Conservation (phyloP, 2,329 filamentous ascomycete species). For the Fusarium proliferatum region DNA sequence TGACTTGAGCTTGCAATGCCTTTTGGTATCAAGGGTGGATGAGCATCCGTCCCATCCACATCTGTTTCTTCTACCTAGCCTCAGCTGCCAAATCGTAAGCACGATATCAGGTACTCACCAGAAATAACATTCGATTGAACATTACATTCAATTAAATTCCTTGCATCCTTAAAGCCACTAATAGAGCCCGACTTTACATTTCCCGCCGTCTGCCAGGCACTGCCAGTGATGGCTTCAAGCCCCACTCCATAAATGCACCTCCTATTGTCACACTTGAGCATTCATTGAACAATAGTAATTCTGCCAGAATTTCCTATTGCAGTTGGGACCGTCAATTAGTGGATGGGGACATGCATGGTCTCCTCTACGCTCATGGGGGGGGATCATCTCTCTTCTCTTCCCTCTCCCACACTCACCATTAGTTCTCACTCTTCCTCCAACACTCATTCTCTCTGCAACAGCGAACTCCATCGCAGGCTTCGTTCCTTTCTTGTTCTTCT, state of each 20-base stretch:
- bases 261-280: conserved; percentile 18
- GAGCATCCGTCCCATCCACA: neutral
- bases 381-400: neutral
- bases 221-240: neutral
- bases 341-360: neutral
- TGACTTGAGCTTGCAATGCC: neutral
- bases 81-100: neutral
- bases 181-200: neutral
- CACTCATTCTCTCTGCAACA: neutral
- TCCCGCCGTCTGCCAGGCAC: neutral
- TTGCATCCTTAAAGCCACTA: neutral
- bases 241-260: neutral
- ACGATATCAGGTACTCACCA: neutral
- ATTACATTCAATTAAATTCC: neutral
- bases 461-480: neutral
- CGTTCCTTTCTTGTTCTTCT: neutral
- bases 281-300: conserved; percentile 19
- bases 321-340: neutral
- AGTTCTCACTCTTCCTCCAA: neutral
- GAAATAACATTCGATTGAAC: neutral
- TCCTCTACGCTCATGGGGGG: neutral
- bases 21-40: neutral
- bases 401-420: neutral
- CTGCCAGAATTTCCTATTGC: neutral
- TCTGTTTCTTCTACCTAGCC: too few relatives aligned